phyloP scores from a whole-genome alignment of 1,284 basidiomycete genomes.

The Boletus nobilissimus region DNA sequence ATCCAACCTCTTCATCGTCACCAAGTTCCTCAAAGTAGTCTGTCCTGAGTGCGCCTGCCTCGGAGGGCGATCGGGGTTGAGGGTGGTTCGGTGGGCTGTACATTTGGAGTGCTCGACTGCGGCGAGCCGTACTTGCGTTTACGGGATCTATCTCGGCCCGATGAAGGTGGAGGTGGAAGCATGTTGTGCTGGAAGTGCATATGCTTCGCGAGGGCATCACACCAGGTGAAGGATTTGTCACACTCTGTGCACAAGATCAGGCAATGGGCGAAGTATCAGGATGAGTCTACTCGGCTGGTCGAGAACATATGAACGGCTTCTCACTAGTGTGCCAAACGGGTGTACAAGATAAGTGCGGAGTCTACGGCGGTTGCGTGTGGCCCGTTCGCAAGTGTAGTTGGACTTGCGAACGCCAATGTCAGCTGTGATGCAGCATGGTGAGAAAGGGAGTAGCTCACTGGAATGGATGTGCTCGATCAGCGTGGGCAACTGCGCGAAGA shows the following conservation, averaged over 20 bases:
- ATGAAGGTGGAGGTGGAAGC: slow-evolving; percentile 72
- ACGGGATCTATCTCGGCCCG: slow-evolving; percentile 73
- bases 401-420: slow-evolving; percentile 90
- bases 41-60: slow-evolving; percentile 40
- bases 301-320: slow-evolving; percentile 87
- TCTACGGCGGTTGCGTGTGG: slow-evolving; percentile 80
- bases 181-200: slow-evolving; percentile 89
- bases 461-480: slow-evolving; percentile 84
- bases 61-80: slow-evolving; percentile 58
- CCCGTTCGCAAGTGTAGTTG: slow-evolving; percentile 91
- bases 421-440: slow-evolving; percentile 51
- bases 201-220: slow-evolving; percentile 91
- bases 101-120: slow-evolving; percentile 45
- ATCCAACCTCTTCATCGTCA: slow-evolving; percentile 52
- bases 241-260: slow-evolving; percentile 66
- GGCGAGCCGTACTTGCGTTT: slow-evolving; percentile 67
- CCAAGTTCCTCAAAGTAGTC: slow-evolving; percentile 48
- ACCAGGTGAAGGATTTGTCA: slow-evolving; percentile 92
- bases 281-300: slow-evolving; percentile 66
- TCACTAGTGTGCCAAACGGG: slow-evolving; percentile 92
- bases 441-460: slow-evolving; percentile 57
- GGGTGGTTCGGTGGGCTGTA: slow-evolving; percentile 44
- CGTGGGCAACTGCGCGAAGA: slow-evolving; percentile 75
- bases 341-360: slow-evolving; percentile 86
- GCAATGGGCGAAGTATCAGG: not conserved